These are phyloP conservation scores for Clonostachys chloroleuca DNA, from an alignment of 2,329 filamentous ascomycete genomes.

Conservation along the genomic window DNA sequence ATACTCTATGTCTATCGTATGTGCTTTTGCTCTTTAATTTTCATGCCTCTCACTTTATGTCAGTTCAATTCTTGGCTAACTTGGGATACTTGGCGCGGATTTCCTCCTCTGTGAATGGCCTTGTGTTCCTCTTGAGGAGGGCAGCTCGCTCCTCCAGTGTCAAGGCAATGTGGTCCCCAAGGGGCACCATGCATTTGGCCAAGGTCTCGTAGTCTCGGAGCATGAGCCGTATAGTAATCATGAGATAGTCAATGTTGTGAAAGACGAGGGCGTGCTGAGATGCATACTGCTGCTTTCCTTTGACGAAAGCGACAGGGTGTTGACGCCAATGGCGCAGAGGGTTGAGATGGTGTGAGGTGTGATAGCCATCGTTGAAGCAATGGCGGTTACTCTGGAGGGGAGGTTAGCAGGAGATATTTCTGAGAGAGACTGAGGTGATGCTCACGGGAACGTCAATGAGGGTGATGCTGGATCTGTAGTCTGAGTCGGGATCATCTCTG, in stretches of 20 bases:
- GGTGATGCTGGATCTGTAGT: slow-evolving; percentile 76
- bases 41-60: no score
- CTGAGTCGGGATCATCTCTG: slow-evolving; percentile 67
- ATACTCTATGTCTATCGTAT: no score
- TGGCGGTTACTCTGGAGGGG: slow-evolving; percentile 65
- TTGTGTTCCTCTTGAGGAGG: slow-evolving; percentile 62
- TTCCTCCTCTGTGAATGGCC: slow-evolving; percentile 60
- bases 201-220: slow-evolving; percentile 68
- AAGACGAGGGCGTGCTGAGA: slow-evolving; percentile 69
- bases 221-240: slow-evolving; percentile 66
- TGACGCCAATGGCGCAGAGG: slow-evolving; percentile 78
- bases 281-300: slow-evolving; percentile 63
- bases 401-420: not conserved
- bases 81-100: slow-evolving; percentile 50
- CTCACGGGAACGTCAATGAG: slow-evolving; percentile 73
- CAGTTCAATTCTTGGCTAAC: no score
- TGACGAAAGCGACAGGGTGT: slow-evolving; percentile 69
- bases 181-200: slow-evolving; percentile 67
- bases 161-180: slow-evolving; percentile 66
- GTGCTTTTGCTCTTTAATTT: no score
- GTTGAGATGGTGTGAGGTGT: slow-evolving; percentile 78
- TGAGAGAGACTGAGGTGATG: slow-evolving; percentile 5
- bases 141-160: slow-evolving; percentile 57
- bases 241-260: slow-evolving; percentile 76
- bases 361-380: slow-evolving; percentile 81